phyloP scores from a whole-genome alignment of 192 early-diverging fungal species.

The Gorgonomyces haynaldii region DNA sequence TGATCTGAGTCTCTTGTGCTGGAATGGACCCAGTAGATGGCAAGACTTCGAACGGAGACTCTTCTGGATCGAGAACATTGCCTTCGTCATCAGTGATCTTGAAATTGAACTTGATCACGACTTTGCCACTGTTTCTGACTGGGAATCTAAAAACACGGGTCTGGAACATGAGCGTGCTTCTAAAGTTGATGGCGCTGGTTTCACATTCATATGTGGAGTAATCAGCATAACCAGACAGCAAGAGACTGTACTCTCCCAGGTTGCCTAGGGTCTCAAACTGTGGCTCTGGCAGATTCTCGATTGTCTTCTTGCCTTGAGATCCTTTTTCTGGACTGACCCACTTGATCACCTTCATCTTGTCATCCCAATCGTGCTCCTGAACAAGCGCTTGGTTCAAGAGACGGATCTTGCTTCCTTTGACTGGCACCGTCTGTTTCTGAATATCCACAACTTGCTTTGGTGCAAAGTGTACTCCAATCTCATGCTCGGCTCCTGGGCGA shows the following conservation, averaged over 20 bases:
- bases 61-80: constrained; percentile 10
- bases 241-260: constrained; percentile 14
- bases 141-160: constrained; percentile 31
- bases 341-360: constrained; percentile 25
- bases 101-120: constrained; percentile 27
- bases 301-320: constrained; percentile 22
- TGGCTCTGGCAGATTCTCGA: constrained; percentile 37
- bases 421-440: background rate
- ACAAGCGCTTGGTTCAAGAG: constrained; percentile 6
- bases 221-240: constrained; percentile 37
- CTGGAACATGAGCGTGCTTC: constrained; percentile 49
- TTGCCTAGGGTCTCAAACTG: constrained; percentile 19
- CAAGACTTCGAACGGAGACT: constrained; percentile 35
- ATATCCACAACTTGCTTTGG: constrained; percentile 26
- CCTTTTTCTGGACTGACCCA: constrained; percentile 18
- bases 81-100: constrained; percentile 21
- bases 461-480: constrained; percentile 28
- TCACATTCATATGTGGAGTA: constrained; percentile 41
- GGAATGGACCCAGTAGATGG: constrained; percentile 27
- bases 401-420: constrained; percentile 28
- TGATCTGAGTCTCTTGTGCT: constrained; percentile 20
- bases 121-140: constrained; percentile 36
- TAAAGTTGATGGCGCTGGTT: constrained; percentile 33
- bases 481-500: constrained; percentile 18
- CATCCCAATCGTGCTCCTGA: constrained; percentile 41